A percentile compares a stretch with the other conserved stretches of the same genome.
phyloP scores from a whole-genome alignment of 2,329 filamentous ascomycete species.

The Arthroderma uncinatum region DNA sequence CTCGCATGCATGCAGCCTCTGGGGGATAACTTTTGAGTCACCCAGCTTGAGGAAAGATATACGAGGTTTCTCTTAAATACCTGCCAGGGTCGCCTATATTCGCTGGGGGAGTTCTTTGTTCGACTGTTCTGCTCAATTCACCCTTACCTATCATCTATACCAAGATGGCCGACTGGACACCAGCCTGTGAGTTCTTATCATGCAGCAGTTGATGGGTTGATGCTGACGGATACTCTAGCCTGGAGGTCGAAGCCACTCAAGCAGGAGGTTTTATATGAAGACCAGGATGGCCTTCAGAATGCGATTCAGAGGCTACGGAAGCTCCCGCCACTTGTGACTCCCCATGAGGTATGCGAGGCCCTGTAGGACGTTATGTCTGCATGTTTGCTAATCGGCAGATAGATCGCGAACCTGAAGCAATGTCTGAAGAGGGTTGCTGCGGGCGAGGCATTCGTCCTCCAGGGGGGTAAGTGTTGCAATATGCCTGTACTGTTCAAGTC shows the following conservation, averaged over 20 bases:
- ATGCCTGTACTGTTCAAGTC: not conserved
- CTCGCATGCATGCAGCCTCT: not conserved
- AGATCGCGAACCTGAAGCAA: slow-evolving; percentile 65
- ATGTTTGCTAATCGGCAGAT: slow-evolving; percentile 7
- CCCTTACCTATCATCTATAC: too few species aligned
- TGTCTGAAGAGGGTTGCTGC: slow-evolving; percentile 75
- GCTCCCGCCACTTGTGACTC: slow-evolving; percentile 39
- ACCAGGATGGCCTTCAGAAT: slow-evolving; percentile 29
- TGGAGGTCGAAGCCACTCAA: slow-evolving; percentile 38
- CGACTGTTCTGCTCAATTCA: too few species aligned
- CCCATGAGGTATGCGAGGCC: slow-evolving; percentile 28
- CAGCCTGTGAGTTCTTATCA: slow-evolving; percentile 22
- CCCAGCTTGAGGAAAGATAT: not conserved
- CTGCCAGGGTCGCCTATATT: not conserved
- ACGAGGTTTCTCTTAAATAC: not conserved
- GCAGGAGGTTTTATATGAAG: slow-evolving; percentile 39
- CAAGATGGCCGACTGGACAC: slow-evolving; percentile 20
- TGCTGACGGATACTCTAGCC: slow-evolving; percentile 17
- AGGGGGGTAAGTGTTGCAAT: slow-evolving; percentile 54
- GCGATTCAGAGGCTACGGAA: slow-evolving; percentile 34
- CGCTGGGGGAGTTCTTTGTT: not conserved
- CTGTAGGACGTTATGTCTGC: not conserved
- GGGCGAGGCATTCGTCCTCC: slow-evolving; percentile 84
- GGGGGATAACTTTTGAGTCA: not conserved
- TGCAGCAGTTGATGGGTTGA: too few species aligned